Evolutionary conservation across 106 monocot genomes (phyloP).

Genomic region (Dendrobium chrysotoxum): DNA sequence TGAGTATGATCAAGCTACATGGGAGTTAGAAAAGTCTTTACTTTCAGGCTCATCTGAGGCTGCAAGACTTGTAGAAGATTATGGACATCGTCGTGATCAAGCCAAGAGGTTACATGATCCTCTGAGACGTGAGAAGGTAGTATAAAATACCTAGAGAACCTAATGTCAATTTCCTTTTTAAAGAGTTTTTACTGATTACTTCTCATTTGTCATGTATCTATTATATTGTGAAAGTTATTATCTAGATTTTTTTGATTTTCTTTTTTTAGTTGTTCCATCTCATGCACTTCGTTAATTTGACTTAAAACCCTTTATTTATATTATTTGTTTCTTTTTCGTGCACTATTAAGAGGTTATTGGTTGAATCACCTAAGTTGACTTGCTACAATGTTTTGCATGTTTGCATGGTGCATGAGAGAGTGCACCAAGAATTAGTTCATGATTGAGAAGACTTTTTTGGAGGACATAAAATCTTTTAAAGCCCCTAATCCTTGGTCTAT

Average conservation of each 20-base stretch:
- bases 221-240: background rate
- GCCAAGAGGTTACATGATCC: constrained; percentile 32
- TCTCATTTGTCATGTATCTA: background rate
- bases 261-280: background rate
- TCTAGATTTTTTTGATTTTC: background rate
- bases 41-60: constrained; percentile 45
- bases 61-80: constrained; percentile 36
- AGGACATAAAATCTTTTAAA: too few relatives aligned
- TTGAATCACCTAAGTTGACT: background rate
- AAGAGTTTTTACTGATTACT: background rate
- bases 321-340: background rate
- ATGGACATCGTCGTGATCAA: constrained; percentile 35
- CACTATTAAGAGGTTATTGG: background rate
- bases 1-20: constrained; percentile 77
- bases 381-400: background rate
- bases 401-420: background rate
- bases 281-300: background rate
- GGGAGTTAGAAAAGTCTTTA: constrained; percentile 62
- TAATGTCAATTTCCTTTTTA: background rate
- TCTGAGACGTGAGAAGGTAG: constrained; percentile 35
- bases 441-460: background rate
- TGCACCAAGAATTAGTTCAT: background rate
- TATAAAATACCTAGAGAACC: background rate
- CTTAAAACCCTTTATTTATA: background rate
- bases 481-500: too few relatives aligned